Base-by-base conservation (phyloP, 2,329 filamentous ascomycete genomes). In the Bertia moriformis region DNA sequence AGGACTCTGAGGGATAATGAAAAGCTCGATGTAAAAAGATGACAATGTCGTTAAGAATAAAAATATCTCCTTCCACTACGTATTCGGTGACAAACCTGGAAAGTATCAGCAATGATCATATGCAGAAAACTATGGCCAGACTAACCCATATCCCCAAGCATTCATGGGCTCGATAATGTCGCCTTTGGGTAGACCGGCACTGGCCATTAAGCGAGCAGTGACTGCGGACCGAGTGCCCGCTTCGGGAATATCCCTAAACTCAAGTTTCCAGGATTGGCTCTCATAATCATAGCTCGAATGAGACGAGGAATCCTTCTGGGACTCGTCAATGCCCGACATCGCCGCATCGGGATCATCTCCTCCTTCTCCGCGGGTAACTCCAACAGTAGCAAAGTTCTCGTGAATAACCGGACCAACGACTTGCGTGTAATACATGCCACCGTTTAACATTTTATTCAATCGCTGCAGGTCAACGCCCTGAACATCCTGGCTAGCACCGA, bases 1-100 rank as follows among this genome's bases (percentile, higher is more conserved):
- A 47, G 4, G 44, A 45, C 18, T 41, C 36, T 39, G 49, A 46
- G 56, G 65, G 51, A 59, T 68, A 47, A 52, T 56, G 58, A 15
- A 73, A 55, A 18, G 74, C 57, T 22, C 71, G 71, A 47, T 72
- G 65, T 19, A 79, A 52, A 42, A 66, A 66, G 38, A 79, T 54
- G 36, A 73, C 58, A 40, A 72, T 64, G 47, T 78, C 73, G 39
- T 69, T 64, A 41, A 69, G 61, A 27, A 78, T 63, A 46, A 78
- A 71, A 41, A 66, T 63, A 47, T 74, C 63, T 18, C 73, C 73
- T 48, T 69, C 61, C 15, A 71, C 51, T 39, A 73, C 55, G 48
- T 71, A 74, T 47, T 77, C 70, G 4, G 66, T 69, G 17, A 69
- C 62, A 44, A 69, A 73, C 38, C 71, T 75, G 43, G 4, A 39